Evolutionary conservation across 768 basidiomycete species (phyloP), one percentile per base, ranked within the genome.

Genomic region (Mrakia hoshinonis): DNA sequence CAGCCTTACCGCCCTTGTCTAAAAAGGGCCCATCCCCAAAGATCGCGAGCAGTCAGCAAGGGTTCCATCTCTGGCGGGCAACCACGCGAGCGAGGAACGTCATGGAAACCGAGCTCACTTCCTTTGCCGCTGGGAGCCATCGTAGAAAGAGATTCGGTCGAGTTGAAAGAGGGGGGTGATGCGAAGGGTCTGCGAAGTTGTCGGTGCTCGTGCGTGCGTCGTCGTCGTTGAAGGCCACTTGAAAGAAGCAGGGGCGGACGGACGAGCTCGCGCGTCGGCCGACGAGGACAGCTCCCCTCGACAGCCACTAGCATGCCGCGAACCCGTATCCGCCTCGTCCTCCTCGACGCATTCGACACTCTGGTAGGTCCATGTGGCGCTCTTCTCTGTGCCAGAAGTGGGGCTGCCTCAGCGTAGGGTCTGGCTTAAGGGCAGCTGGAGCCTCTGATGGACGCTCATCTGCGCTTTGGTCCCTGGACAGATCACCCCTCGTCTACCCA

Each of bases 1-100:
- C 48, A 11, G 72, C 72, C 49, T 73, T 73, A 12, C 72, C 72
- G 29, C 71, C 71, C 52, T 73, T 73, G 46, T 66, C 71, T 66
- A 20, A 61, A 61, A 6, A n/a, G 13, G 5, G 18, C 5, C 0
- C 11, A 36, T 1, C 31, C 36, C 13, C 31, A 38, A 31, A 20
- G 58, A n/a, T 18, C n/a, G n/a, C 0, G 9, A 15, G 18, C 36
- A 22, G 34, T n/a, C 1, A 61, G 36, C n/a, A 15, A 18, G 26
- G 55, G 20, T 26, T 34, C 34, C 55, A 34, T 58, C 55, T 26
- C 26, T 58, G 55, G 55, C 29, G 34, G 31, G 29, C 20, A 26
- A 36, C 31, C 13, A 7, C 18, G 12, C 31, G 36, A 38, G 31
- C 31, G 36, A 38, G 18, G 58, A 61, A 36, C 18, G 1, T 10